Evolutionary conservation across 169 alveolate species (phyloP).

Genomic region (Babesia divergens): DNA sequence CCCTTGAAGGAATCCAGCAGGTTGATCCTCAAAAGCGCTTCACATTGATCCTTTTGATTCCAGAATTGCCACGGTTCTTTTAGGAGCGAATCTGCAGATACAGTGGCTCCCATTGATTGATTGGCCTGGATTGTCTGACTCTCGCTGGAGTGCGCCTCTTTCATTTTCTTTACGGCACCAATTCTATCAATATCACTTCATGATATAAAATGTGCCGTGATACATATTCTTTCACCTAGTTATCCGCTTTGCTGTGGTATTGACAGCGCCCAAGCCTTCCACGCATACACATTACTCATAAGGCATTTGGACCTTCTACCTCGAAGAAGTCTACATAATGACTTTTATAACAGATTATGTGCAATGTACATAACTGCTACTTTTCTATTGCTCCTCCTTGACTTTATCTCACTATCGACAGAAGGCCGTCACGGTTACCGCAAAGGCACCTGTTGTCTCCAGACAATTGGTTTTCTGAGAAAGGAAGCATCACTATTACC

Average conservation of each 20-base stretch:
- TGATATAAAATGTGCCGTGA: too few relatives aligned
- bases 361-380: not conserved
- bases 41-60: constrained; percentile 9
- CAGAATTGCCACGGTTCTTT: constrained; percentile 52
- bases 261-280: not conserved
- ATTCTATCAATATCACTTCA: not conserved
- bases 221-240: too few relatives aligned
- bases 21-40: constrained; percentile 13
- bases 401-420: not conserved
- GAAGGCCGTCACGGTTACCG: constrained; percentile 1
- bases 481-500: not conserved
- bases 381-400: not conserved
- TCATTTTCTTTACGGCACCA: not conserved
- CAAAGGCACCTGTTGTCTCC: not conserved
- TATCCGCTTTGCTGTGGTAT: not conserved
- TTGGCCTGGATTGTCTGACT: not conserved
- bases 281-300: not conserved
- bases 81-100: constrained; percentile 12
- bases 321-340: too few relatives aligned
- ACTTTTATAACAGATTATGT: too few relatives aligned
- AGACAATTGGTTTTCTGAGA: not conserved
- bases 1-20: constrained; percentile 21
- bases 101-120: not conserved
- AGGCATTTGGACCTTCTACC: too few relatives aligned
- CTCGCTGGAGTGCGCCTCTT: not conserved